Conservation (phyloP, 1,284 basidiomycete genomes). For the Puccinia hordei region DNA sequence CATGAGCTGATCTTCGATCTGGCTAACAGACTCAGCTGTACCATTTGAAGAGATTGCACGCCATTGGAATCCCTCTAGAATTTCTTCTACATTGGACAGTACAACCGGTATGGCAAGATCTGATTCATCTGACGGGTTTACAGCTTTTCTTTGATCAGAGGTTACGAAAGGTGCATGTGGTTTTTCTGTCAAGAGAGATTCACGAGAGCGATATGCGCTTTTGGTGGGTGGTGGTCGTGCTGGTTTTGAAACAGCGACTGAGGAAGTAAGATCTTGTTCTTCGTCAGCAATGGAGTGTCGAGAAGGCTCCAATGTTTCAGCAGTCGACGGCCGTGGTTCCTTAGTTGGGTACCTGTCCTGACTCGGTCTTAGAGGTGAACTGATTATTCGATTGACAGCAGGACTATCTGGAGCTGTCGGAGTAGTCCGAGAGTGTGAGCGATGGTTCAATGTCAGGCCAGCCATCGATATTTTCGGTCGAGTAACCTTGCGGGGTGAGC, state of each 20-base stretch:
- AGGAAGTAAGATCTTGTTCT: neutral
- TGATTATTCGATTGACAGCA: constrained; percentile 25
- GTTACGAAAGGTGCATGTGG: neutral
- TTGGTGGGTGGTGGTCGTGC: neutral
- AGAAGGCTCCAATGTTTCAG: constrained; percentile 11
- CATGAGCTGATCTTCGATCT: constrained; percentile 71
- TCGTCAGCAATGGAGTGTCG: neutral
- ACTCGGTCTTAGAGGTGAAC: constrained; percentile 37
- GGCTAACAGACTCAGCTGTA: constrained; percentile 64
- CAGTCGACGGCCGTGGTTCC: constrained; percentile 7
- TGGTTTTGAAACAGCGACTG: neutral
- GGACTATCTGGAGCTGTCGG: neutral
- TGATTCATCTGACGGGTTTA: neutral
- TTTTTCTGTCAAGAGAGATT: neutral
- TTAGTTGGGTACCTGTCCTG: constrained; percentile 8
- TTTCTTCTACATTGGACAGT: constrained; percentile 84
- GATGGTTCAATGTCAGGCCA: constrained; percentile 25
- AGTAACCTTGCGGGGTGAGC: constrained; percentile 12
- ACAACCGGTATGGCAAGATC: constrained; percentile 59
- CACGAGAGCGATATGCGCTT: constrained; percentile 6
- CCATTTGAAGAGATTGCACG: constrained; percentile 62
- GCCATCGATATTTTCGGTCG: constrained; percentile 30
- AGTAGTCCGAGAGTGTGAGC: constrained; percentile 7
- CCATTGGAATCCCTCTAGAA: constrained; percentile 98
- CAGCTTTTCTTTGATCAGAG: neutral